Evolutionary conservation across 2,329 filamentous ascomycete species (phyloP).

Genomic region (Didymella glomerata): DNA sequence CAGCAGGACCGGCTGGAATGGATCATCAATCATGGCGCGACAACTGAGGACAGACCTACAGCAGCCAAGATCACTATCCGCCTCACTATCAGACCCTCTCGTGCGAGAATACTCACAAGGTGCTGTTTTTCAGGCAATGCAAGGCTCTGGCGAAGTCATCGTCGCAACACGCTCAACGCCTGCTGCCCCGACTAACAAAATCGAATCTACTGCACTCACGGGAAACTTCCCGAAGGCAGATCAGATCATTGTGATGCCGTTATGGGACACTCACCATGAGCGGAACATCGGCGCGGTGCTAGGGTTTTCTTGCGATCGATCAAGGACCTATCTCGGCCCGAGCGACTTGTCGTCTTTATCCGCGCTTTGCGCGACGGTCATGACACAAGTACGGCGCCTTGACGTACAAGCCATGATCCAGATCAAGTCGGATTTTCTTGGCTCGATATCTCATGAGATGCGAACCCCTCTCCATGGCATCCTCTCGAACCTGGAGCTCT

Average conservation of each 20-base stretch:
- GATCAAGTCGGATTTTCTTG: neutral
- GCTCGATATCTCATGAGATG: neutral
- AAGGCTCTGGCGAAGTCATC: neutral
- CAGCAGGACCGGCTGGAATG: neutral
- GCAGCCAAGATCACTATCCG: neutral
- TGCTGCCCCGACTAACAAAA: neutral
- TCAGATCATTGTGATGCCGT: neutral
- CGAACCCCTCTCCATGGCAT: neutral
- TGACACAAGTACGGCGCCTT: neutral
- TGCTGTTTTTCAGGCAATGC: neutral
- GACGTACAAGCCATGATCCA: neutral
- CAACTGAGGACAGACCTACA: neutral
- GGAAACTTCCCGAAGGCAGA: neutral
- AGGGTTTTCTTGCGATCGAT: neutral
- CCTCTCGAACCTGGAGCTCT: neutral
- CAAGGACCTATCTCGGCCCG: neutral
- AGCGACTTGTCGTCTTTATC: neutral
- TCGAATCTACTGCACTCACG: neutral
- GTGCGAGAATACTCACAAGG: neutral
- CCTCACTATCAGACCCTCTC: neutral
- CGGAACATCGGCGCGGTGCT: neutral
- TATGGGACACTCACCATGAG: neutral
- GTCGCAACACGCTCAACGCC: neutral
- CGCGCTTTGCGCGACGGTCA: neutral
- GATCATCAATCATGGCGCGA: neutral